Base-by-base conservation (phyloP, 768 basidiomycete species). In the Podaxis carcinomalis region DNA sequence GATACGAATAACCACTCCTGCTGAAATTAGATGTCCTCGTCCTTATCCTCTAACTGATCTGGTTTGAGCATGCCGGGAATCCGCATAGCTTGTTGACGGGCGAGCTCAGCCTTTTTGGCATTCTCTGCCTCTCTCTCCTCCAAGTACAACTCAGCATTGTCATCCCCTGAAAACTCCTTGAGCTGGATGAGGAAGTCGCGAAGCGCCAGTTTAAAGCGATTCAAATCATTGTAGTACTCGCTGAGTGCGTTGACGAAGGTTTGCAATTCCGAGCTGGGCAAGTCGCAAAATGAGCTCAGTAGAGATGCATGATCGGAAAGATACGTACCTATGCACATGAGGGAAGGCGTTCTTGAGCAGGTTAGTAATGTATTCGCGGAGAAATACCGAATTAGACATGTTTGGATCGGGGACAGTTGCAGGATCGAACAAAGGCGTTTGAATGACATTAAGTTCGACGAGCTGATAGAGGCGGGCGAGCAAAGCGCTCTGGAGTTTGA, bases 31-130 rank as follows among this genome's bases (percentile, higher is more conserved):
- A 84, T 92, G 78, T 92, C 90, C 75, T 92, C 90, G 70, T 95
- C 93, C 76, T 90, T 92, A 76, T 96, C 95, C 70, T 95, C 93
- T 72, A 98, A 70, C 74, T 95, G 93, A 67, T 89, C 91, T 42
- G 95, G 95, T 75, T 97, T 97, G 73, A 98, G 83, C 90, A 98
- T 91, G 42, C 97, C 97, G n/a, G 95, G 96, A 62, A 98, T 93
- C 66, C 92, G 85, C 83, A 92, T 90, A 25, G 95, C 94, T 39
- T 89, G 83, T 76, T 94, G 86, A 56, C 88, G 88, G 75, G 97
- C 95, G 62, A 87, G 90, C 65, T 90, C 85, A 0, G 85, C 87
- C 76, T 91, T 89, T 72, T 78, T 80, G 70, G 88, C 83, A 21
- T 81, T 80, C 73, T 96, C 96, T 3, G 84, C 83, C 72, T 98